Percentiles rank a stretch among this genome's conserved stretches.
Conservation (phyloP, 2,329 filamentous ascomycete species). For the Sphaerostilbella broomeana region DNA sequence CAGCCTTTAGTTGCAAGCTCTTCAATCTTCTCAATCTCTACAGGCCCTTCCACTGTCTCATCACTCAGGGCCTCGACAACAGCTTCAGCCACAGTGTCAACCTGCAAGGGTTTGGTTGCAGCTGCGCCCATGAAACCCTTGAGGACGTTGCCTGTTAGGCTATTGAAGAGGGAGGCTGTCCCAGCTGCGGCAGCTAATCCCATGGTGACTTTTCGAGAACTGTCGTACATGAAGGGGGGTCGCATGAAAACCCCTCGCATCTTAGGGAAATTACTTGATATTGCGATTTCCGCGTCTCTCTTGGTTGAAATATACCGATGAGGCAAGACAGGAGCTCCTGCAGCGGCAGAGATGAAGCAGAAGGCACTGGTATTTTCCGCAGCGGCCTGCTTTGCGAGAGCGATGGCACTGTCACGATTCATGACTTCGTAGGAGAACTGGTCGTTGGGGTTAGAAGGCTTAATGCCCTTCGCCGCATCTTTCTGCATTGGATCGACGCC, state of each 20-base stretch:
- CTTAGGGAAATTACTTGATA: slow-evolving; percentile 63
- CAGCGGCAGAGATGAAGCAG: slow-evolving; percentile 83
- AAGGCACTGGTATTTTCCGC: slow-evolving; percentile 61
- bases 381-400: slow-evolving; percentile 70
- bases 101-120: slow-evolving; percentile 79
- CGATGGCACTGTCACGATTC: slow-evolving; percentile 86
- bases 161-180: slow-evolving; percentile 70
- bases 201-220: slow-evolving; percentile 71
- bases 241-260: slow-evolving; percentile 79
- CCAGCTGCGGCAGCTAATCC: slow-evolving; percentile 75
- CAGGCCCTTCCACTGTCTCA: slow-evolving; percentile 61
- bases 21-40: slow-evolving; percentile 77
- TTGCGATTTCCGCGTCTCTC: slow-evolving; percentile 75
- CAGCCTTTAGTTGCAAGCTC: slow-evolving; percentile 73
- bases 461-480: slow-evolving; percentile 52
- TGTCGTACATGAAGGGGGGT: slow-evolving; percentile 85
- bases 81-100: slow-evolving; percentile 79
- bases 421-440: slow-evolving; percentile 94
- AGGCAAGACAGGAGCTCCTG: slow-evolving; percentile 77
- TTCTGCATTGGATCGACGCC: slow-evolving; percentile 65
- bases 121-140: slow-evolving; percentile 73
- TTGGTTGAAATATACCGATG: slow-evolving; percentile 85
- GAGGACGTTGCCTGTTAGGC: slow-evolving; percentile 67
- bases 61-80: slow-evolving; percentile 82
- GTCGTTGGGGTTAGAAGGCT: slow-evolving; percentile 59